A percentile compares a stretch with the other conserved stretches of the same genome.
Evolutionary conservation across 768 basidiomycete species (phyloP).

Genomic region (Lactarius trivialis): DNA sequence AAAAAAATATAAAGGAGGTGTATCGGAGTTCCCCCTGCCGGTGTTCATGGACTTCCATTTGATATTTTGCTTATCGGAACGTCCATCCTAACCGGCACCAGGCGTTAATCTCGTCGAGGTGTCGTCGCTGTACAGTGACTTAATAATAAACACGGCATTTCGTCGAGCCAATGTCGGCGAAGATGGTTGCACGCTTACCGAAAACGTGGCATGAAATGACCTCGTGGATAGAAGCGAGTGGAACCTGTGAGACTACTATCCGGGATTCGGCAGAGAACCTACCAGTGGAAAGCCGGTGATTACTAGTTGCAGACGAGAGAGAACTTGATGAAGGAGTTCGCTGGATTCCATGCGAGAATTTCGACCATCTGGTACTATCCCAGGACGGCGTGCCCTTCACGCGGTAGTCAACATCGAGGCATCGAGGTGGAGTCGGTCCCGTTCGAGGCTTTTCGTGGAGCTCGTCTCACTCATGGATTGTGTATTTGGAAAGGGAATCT

Average conservation of each 20-base stretch:
- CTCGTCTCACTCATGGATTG: neutral
- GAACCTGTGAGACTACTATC: neutral
- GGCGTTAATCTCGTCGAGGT: neutral
- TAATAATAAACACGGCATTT: neutral
- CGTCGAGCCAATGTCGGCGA: neutral
- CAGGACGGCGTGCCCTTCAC: neutral
- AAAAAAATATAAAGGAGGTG: neutral
- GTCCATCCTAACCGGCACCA: constrained; percentile 8
- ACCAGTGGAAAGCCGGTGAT: neutral
- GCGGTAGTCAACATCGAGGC: neutral
- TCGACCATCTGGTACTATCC: neutral
- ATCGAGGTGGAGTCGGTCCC: neutral
- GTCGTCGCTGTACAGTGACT: neutral
- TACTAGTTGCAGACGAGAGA: neutral
- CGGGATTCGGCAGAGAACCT: neutral
- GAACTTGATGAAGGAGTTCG: neutral
- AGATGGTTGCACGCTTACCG: constrained; percentile 4
- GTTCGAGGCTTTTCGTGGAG: neutral
- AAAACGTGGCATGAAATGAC: constrained; percentile 1
- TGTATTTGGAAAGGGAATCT: neutral
- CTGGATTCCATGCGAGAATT: constrained; percentile 7
- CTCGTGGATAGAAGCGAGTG: neutral
- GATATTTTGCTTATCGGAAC: constrained; percentile 4
- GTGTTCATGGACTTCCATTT: constrained; percentile 12
- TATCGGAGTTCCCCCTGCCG: neutral